A percentile compares a stretch with the other conserved stretches of the same genome.
Evolutionary conservation across 371 early-diverging fungal species (phyloP).

Genomic region (Mucor saturninus): DNA sequence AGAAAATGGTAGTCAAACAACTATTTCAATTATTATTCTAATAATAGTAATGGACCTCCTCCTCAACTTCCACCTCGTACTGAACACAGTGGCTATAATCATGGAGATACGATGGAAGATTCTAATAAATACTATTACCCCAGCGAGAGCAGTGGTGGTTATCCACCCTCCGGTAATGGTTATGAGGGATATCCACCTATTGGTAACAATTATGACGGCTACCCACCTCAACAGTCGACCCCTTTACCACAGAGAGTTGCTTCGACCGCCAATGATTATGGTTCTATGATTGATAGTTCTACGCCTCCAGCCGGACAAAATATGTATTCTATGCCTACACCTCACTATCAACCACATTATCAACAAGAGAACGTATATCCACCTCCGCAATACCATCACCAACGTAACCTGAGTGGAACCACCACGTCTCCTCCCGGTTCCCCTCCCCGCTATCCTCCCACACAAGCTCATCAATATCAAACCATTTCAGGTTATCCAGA

Average conservation of each 20-base stretch:
- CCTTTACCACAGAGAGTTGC: slow-evolving; percentile 27
- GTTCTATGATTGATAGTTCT: slow-evolving; percentile 5
- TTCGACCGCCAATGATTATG: not conserved
- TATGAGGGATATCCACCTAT: slow-evolving; percentile 7
- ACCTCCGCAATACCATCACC: slow-evolving; percentile 20
- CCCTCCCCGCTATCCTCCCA: slow-evolving; percentile 1
- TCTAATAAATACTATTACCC: slow-evolving; percentile 25
- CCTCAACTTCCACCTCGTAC: slow-evolving; percentile 20
- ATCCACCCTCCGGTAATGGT: not conserved
- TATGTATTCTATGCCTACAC: slow-evolving; percentile 28
- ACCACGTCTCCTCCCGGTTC: slow-evolving; percentile 21
- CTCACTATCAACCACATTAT: slow-evolving; percentile 11
- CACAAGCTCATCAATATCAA: slow-evolving; percentile 14
- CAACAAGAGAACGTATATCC: slow-evolving; percentile 16
- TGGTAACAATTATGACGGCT: not conserved
- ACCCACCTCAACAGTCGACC: slow-evolving; percentile 14
- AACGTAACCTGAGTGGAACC: slow-evolving; percentile 7
- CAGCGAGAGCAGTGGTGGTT: slow-evolving; percentile 11
- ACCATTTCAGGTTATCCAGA: slow-evolving; percentile 24
- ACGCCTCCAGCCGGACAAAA: not conserved
- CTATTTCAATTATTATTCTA: slow-evolving; percentile 16
- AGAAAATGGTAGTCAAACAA: not conserved
- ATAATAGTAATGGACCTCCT: slow-evolving; percentile 9
- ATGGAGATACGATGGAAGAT: not conserved
- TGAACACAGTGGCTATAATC: slow-evolving; percentile 12